Conservation (phyloP, 495 filamentous ascomycete genomes). For the Podospora didyma region DNA sequence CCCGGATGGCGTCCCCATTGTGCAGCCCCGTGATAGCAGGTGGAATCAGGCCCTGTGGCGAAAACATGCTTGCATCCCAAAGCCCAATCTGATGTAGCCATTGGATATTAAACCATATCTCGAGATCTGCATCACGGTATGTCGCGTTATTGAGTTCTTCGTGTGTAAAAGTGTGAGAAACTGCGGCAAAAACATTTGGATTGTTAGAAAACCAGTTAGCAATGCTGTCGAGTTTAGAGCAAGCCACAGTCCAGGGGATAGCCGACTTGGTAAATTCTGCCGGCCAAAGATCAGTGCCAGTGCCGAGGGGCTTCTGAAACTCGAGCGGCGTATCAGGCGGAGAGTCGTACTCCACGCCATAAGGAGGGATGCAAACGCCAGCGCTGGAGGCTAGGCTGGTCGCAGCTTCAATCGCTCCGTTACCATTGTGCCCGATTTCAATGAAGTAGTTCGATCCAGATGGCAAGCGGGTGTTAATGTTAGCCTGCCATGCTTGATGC, state of each 20-base stretch:
- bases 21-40: slow-evolving; percentile 62
- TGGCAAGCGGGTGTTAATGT: slow-evolving; percentile 51
- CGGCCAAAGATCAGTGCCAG: slow-evolving; percentile 54
- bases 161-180: slow-evolving; percentile 65
- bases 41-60: slow-evolving; percentile 53
- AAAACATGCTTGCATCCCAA: slow-evolving; percentile 37
- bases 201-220: slow-evolving; percentile 52
- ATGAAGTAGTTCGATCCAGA: slow-evolving; percentile 51
- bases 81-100: slow-evolving; percentile 54
- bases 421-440: slow-evolving; percentile 59
- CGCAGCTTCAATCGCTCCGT: slow-evolving; percentile 53
- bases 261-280: slow-evolving; percentile 25
- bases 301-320: slow-evolving; percentile 55
- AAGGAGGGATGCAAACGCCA: slow-evolving; percentile 13
- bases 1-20: slow-evolving; percentile 59
- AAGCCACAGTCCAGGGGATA: slow-evolving; percentile 47
- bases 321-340: slow-evolving; percentile 51
- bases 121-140: slow-evolving; percentile 51
- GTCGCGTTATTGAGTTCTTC: slow-evolving; percentile 58
- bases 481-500: slow-evolving; percentile 46
- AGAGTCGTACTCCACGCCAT: slow-evolving; percentile 25
- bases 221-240: slow-evolving; percentile 46
- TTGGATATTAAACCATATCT: slow-evolving; percentile 57
- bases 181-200: slow-evolving; percentile 47
- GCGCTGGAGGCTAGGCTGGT: slow-evolving; percentile 16